These are phyloP conservation scores for Puccinia polysora DNA, from an alignment of 1,284 basidiomycete genomes.

Conservation along the genomic window DNA sequence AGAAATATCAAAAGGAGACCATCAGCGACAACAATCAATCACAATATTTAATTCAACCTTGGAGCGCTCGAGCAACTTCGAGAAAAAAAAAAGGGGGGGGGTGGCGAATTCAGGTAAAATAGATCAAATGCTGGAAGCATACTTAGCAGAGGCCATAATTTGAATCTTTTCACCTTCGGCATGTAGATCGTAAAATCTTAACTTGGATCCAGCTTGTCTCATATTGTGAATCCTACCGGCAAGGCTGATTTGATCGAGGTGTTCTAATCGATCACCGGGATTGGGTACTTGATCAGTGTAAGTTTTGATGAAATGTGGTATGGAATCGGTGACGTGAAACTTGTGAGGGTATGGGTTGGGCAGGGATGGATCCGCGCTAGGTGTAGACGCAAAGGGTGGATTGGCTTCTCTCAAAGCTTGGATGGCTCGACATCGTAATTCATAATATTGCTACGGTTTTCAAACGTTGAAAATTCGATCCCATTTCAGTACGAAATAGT, in stretches of 20 bases:
- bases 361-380: slow-evolving; percentile 57
- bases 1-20: not conserved
- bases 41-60: too few species aligned
- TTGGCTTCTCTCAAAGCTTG: slow-evolving; percentile 64
- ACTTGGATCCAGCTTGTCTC: slow-evolving; percentile 73
- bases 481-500: too few species aligned
- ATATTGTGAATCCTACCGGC: slow-evolving; percentile 91
- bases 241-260: slow-evolving; percentile 57
- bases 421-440: slow-evolving; percentile 82
- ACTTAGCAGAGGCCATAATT: slow-evolving; percentile 89
- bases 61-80: too few species aligned
- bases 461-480: not conserved
- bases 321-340: slow-evolving; percentile 81
- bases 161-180: slow-evolving; percentile 90
- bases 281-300: slow-evolving; percentile 56
- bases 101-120: not conserved
- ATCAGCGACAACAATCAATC: too few species aligned
- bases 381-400: slow-evolving; percentile 55
- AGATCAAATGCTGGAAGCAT: slow-evolving; percentile 51
- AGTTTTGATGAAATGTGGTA: slow-evolving; percentile 69
- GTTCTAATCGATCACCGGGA: slow-evolving; percentile 37
- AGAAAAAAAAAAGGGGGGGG: not conserved
- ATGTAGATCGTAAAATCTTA: slow-evolving; percentile 92
- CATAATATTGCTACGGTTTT: slow-evolving; percentile 76
- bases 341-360: slow-evolving; percentile 99